Percentiles rank a stretch among this genome's conserved stretches.
Conservation (phyloP, 1,284 basidiomycete genomes). For the Cryptococcus amylolentus region DNA sequence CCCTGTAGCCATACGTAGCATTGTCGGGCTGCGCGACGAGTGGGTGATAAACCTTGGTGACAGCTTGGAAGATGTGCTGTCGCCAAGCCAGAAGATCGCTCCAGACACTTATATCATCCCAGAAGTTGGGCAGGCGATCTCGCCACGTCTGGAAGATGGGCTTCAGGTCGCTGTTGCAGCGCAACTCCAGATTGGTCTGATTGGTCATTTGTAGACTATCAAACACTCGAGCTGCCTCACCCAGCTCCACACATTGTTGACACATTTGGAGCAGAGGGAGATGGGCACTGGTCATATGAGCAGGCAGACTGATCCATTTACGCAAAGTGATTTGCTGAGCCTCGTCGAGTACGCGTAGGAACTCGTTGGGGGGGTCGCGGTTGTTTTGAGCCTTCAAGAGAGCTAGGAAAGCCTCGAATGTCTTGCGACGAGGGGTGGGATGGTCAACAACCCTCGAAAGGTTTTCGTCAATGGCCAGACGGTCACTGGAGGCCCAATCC, state of each 20-base stretch:
- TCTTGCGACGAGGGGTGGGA: conserved; percentile 85
- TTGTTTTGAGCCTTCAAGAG: conserved; percentile 59
- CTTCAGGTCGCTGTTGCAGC: conserved; percentile 86
- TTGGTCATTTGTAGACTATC: conserved; percentile 83
- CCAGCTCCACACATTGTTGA: conserved; percentile 97
- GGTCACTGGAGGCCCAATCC: conserved; percentile 71
- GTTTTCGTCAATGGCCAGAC: conserved; percentile 78
- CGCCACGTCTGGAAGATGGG: conserved; percentile 95
- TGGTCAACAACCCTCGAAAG: conserved; percentile 77
- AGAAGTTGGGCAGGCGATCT: conserved; percentile 90
- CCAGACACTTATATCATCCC: conserved; percentile 99
- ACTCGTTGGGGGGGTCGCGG: conserved; percentile 57
- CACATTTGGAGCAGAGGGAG: conserved; percentile 94
- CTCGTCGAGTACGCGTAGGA: conserved; percentile 85
- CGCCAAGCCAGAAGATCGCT: conserved; percentile 97
- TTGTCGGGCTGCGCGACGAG: conserved; percentile 61
- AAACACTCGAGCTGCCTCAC: conserved; percentile 94
- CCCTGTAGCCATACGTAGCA: conserved; percentile 86
- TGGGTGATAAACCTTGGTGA: conserved; percentile 95
- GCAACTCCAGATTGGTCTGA: conserved; percentile 85
- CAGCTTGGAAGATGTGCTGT: conserved; percentile 84
- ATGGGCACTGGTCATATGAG: conserved; percentile 80
- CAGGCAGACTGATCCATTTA: conserved; percentile 92
- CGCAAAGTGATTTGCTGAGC: conserved; percentile 94
- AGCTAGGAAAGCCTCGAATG: conserved; percentile 93